Conservation (phyloP, 176 grass and related monocot genomes). For the Oryza glaberrima region DNA sequence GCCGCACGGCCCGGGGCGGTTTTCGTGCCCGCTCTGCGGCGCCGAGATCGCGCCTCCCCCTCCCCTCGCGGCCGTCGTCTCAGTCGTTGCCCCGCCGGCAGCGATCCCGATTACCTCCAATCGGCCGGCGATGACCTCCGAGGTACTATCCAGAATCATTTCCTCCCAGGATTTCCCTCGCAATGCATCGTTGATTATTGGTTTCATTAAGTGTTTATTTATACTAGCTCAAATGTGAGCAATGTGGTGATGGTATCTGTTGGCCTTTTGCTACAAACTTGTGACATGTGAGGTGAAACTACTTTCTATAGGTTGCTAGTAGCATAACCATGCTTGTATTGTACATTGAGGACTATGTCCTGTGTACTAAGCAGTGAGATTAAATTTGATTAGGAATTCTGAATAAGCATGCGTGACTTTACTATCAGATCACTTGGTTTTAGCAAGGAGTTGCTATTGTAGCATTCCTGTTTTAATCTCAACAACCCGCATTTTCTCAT, state of each 20-base stretch:
- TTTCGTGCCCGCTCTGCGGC: conserved; percentile 50
- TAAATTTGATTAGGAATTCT: conserved; percentile 14
- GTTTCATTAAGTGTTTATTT: background rate
- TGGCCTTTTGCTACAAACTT: background rate
- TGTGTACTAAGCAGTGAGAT: background rate
- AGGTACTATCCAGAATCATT: conserved; percentile 10
- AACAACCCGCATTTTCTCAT: conserved; percentile 4
- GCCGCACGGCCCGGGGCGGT: conserved; percentile 45
- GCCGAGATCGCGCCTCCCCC: conserved; percentile 28
- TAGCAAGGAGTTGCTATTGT: background rate
- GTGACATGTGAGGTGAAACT: background rate
- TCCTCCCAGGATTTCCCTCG: background rate
- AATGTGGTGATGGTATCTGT: background rate
- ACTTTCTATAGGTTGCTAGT: conserved; percentile 1
- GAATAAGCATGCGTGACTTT: background rate
- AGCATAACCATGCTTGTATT: background rate
- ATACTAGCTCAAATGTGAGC: background rate
- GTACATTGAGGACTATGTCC: background rate
- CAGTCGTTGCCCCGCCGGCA: conserved; percentile 20
- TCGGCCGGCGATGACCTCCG: background rate
- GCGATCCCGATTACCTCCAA: conserved; percentile 43
- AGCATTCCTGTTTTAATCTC: background rate
- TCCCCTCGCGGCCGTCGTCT: conserved; percentile 15
- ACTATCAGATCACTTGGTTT: background rate
- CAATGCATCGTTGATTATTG: background rate